These are phyloP conservation scores for Ophiocordyceps camponoti-leonardi DNA, from an alignment of 2,329 filamentous ascomycete genomes.

Conservation along the genomic window DNA sequence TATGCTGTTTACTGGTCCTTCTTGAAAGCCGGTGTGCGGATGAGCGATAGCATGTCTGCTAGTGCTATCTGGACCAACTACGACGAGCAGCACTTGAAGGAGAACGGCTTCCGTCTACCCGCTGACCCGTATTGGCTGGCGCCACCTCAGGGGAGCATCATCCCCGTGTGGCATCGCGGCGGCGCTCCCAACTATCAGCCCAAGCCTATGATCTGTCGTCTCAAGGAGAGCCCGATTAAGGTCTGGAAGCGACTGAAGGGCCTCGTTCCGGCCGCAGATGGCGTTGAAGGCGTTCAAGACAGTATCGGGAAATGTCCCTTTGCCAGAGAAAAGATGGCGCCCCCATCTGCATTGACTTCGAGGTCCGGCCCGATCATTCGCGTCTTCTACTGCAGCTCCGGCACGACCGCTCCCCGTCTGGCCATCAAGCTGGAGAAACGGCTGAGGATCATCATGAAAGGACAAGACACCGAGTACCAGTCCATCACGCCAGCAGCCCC, in stretches of 20 bases:
- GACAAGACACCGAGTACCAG: not conserved
- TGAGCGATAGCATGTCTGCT: constrained; percentile 1
- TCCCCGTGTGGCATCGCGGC: constrained; percentile 1
- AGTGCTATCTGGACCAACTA: constrained; percentile 1
- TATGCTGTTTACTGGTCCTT: constrained; percentile 1
- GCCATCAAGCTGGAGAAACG: constrained; percentile 1
- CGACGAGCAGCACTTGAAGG: constrained; percentile 1
- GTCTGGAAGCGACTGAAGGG: not conserved
- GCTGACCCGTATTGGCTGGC: constrained; percentile 2
- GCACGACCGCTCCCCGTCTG: constrained; percentile 1
- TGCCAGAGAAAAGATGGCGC: too few species aligned
- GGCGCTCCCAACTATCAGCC: constrained; percentile 1
- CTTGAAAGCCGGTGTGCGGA: not conserved
- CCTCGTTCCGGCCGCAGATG: too few species aligned
- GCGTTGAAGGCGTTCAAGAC: not conserved
- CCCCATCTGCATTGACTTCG: too few species aligned
- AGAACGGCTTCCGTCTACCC: constrained; percentile 1
- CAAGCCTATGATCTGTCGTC: constrained; percentile 1
- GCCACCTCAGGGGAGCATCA: constrained; percentile 1
- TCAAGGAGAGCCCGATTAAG: not conserved
- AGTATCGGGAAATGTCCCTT: not conserved
- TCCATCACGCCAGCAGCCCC: not conserved
- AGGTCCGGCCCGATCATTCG: not conserved
- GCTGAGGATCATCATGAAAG: not conserved
- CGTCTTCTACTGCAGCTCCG: constrained; percentile 2